phyloP scores from a whole-genome alignment of 176 grass and related monocot species.

The Aegilops longissima region DNA sequence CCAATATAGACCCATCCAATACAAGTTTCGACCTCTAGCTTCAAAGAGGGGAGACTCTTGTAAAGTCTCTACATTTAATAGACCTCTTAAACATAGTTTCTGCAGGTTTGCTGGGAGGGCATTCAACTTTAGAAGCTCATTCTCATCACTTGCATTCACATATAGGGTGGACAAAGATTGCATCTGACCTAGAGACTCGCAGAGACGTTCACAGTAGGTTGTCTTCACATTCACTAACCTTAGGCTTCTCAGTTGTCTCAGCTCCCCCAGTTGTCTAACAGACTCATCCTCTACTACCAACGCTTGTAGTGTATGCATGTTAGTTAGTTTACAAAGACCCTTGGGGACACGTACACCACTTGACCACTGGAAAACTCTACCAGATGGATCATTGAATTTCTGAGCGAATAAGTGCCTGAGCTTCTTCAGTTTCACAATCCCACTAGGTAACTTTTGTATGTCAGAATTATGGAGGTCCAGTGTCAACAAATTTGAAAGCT shows the following conservation, averaged over 20 bases:
- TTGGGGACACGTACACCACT: background rate
- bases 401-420: conserved; percentile 23
- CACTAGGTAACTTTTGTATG: background rate
- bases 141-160: background rate
- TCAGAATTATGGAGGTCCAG: background rate
- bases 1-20: background rate
- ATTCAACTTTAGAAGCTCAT: conserved; percentile 18
- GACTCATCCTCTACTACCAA: background rate
- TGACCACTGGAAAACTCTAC: rapidly evolving
- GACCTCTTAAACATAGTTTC: background rate
- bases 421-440: background rate
- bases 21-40: background rate
- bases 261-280: background rate
- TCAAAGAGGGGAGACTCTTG: background rate
- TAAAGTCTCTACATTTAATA: background rate
- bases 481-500: background rate
- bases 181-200: conserved; percentile 16
- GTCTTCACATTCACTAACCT: conserved; percentile 1
- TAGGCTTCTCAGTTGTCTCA: conserved; percentile 36
- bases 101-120: background rate
- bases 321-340: background rate
- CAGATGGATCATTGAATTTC: rapidly evolving
- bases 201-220: background rate
- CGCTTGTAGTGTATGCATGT: conserved; percentile 17
- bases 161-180: background rate